A percentile compares a stretch with the other conserved stretches of the same genome.
These are phyloP conservation scores for Juncus effusus DNA, from an alignment of 176 grass and related monocot species.

Conservation along the genomic window DNA sequence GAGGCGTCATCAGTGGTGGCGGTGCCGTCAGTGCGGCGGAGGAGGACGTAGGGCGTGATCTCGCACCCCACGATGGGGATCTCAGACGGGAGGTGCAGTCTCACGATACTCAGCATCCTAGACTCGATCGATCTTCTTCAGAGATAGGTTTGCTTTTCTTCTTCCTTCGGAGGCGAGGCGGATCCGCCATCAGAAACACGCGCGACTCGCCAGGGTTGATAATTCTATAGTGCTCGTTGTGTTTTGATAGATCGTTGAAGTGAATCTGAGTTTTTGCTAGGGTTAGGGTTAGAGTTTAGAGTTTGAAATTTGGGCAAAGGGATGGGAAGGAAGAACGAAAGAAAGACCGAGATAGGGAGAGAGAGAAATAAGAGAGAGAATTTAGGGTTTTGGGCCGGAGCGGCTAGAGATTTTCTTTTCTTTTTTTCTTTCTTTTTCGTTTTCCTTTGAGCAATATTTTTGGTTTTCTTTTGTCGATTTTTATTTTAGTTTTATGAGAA, in stretches of 20 bases:
- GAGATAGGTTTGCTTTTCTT: constrained; percentile 30
- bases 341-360: background rate
- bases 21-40: constrained; percentile 48
- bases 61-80: constrained; percentile 99
- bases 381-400: constrained; percentile 58
- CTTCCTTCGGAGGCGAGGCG: constrained; percentile 40
- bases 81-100: constrained; percentile 96
- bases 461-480: background rate
- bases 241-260: constrained; percentile 10
- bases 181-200: constrained; percentile 71
- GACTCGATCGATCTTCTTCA: constrained; percentile 30
- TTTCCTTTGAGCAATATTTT: background rate
- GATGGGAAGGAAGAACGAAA: background rate
- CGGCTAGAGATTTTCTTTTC: constrained; percentile 27
- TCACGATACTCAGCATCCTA: constrained; percentile 87
- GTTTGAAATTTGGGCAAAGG: constrained; percentile 8
- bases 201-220: constrained; percentile 55
- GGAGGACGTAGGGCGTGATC: constrained; percentile 95
- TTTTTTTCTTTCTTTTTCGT: background rate
- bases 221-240: constrained; percentile 31
- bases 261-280: background rate
- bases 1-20: constrained; percentile 61
- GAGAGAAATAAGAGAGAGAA: background rate
- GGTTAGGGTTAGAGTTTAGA: constrained; percentile 33
- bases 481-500: background rate